These are phyloP conservation scores for Botryobasidium botryosum DNA, from an alignment of 768 basidiomycete genomes.

Conservation along the genomic window DNA sequence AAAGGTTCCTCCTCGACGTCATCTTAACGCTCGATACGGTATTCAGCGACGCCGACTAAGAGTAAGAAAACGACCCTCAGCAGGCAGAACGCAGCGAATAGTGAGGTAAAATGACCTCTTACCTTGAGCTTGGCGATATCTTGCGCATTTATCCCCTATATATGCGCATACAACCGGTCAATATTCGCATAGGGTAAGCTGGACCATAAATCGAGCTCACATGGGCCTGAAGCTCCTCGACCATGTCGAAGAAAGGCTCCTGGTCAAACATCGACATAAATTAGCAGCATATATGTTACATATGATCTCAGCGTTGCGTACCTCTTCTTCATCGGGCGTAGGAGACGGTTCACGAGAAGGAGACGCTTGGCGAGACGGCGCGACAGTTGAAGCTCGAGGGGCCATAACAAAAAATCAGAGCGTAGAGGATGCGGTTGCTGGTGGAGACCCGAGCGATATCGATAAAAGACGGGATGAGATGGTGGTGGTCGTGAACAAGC, in stretches of 20 bases:
- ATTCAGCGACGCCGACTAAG: slow-evolving; percentile 59
- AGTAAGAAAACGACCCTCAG: neutral
- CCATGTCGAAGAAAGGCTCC: slow-evolving; percentile 51
- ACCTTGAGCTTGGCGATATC: slow-evolving; percentile 91
- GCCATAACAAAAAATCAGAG: too few relatives aligned
- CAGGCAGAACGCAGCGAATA: slow-evolving; percentile 12
- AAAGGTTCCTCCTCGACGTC: slow-evolving; percentile 75
- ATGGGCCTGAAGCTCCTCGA: slow-evolving; percentile 77
- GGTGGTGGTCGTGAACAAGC: too few relatives aligned
- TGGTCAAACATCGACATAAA: too few relatives aligned
- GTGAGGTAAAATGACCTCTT: slow-evolving; percentile 16
- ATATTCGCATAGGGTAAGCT: slow-evolving; percentile 7
- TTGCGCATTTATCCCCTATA: slow-evolving; percentile 84
- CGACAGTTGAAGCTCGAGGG: too few relatives aligned
- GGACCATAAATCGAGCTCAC: slow-evolving; percentile 23
- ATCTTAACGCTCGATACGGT: slow-evolving; percentile 79
- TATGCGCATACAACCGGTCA: slow-evolving; percentile 1
- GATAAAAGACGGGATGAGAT: too few relatives aligned
- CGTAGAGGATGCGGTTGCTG: too few relatives aligned
- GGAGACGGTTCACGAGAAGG: too few relatives aligned
- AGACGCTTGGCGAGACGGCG: too few relatives aligned
- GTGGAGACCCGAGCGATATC: too few relatives aligned
- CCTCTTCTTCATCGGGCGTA: too few relatives aligned
- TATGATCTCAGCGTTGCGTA: too few relatives aligned
- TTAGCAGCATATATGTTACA: too few relatives aligned